Conservation (phyloP, 176 grass and related monocot species). For the Oryza brachyantha region DNA sequence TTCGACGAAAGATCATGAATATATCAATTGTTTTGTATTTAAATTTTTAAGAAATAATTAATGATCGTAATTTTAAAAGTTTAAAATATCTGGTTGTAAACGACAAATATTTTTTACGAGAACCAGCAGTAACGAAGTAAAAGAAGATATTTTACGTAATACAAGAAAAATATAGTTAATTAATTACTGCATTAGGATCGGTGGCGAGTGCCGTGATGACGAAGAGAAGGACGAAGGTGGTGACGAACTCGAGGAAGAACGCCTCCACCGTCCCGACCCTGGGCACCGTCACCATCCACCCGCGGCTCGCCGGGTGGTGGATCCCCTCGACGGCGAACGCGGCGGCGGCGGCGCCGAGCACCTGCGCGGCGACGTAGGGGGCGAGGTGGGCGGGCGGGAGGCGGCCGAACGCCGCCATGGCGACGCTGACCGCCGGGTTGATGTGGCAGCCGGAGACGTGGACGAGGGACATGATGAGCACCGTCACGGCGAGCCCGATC, state of each 20-base stretch:
- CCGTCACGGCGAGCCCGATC: background rate
- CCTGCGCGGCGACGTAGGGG: slow-evolving; percentile 46
- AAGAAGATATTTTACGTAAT: too few relatives aligned
- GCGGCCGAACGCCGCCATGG: slow-evolving; percentile 46
- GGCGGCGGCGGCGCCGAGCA: slow-evolving; percentile 22
- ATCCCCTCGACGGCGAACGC: background rate
- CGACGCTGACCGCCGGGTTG: slow-evolving; percentile 64
- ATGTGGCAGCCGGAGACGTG: slow-evolving; percentile 61
- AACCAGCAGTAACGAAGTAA: too few relatives aligned
- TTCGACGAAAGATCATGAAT: too few relatives aligned
- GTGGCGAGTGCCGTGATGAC: background rate
- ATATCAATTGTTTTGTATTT: too few relatives aligned
- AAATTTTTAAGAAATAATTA: too few relatives aligned
- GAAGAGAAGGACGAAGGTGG: background rate
- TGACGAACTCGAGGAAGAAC: background rate
- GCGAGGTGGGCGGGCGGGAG: slow-evolving; percentile 44
- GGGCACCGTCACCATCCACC: background rate
- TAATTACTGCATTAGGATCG: background rate
- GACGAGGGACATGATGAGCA: slow-evolving; percentile 50
- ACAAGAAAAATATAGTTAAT: background rate
- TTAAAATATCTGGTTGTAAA: too few relatives aligned
- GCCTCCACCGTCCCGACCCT: background rate
- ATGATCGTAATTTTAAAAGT: too few relatives aligned
- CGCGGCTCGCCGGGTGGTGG: background rate
- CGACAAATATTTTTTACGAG: too few relatives aligned